Base-by-base conservation (phyloP, 352 stramenopile species). In the Phytophthora pistaciae region DNA sequence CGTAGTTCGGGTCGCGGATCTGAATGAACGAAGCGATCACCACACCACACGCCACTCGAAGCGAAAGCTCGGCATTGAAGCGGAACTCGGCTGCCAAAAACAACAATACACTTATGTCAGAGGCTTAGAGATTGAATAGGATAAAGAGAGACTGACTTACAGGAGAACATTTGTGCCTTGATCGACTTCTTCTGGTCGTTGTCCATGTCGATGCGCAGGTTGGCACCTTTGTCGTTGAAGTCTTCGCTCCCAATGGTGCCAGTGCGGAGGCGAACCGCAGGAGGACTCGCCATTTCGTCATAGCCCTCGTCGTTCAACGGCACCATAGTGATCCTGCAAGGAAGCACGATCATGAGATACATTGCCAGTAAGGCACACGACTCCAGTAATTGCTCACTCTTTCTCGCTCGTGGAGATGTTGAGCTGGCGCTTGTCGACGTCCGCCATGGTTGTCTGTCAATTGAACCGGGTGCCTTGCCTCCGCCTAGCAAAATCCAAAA, bases 21-120 rank as follows among this genome's bases (percentile, higher is more conserved):
- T 93, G 86, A 21, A 95, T 88, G 33, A 82, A 68, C 16, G 88
- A 92, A 18, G 88, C 85, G 21, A 95, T 70, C 38, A 94, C 67
- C 8, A 95, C 88, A 16, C 84, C 88, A 20, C 70, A 83, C 0
- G 88, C 86, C 6, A 92, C 85, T 27, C 88, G 88, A 29, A 94
- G 42, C 33, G 87, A 84, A 53, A 94, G 75, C 67, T 93, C 82
- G 6, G 80, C 82, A 29, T 92, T 93, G 67, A 87, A 88, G 10
- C 71, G 74, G 58, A 92, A 93, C 27, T 89, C 83, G 13, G 82
- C 86, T 93, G 18, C 1, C 42, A 23, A 21, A 36, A 31, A 10
- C 25, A 48, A 75, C 42, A 48, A n/a, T n/a, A n/a, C n/a, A n/a
- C n/a, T n/a, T n/a, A n/a, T n/a, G n/a, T n/a, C n/a, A n/a, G n/a